Evolutionary conservation across 805 yeast genomes (phyloP).

Genomic region (Lipomyces yamadae): DNA sequence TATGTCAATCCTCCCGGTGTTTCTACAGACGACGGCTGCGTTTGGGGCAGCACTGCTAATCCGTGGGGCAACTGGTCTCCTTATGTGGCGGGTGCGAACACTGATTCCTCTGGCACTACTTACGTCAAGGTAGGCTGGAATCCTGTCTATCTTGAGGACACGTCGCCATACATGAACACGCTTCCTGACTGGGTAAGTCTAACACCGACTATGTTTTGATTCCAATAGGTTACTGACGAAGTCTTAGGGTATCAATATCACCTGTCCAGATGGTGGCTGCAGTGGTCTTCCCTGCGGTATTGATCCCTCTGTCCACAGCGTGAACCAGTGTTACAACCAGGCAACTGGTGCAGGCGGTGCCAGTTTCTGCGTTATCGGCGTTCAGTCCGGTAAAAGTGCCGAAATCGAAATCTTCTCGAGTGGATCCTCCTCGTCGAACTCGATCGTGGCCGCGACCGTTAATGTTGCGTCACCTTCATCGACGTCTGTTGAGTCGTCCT

Average conservation of each 20-base stretch:
- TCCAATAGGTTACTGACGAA: conserved; percentile 50
- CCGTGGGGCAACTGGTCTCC: conserved; percentile 93
- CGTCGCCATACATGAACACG: conserved; percentile 57
- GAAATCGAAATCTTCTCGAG: conserved; percentile 67
- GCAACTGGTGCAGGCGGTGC: conserved; percentile 67
- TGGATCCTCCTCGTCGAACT: conserved; percentile 7
- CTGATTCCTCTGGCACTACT: conserved; percentile 66
- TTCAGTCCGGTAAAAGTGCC: conserved; percentile 64
- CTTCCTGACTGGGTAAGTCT: conserved; percentile 29
- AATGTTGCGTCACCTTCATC: conserved; percentile 6
- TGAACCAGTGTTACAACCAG: conserved; percentile 59
- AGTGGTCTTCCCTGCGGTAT: conserved; percentile 81
- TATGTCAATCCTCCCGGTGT: conserved; percentile 86
- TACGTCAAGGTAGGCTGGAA: conserved; percentile 90
- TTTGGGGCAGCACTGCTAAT: conserved; percentile 74
- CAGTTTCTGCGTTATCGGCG: conserved; percentile 84
- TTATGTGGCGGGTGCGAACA: conserved; percentile 89
- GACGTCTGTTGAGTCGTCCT: background rate
- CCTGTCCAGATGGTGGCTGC: conserved; percentile 74
- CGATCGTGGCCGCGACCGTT: conserved; percentile 3
- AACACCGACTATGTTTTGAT: background rate
- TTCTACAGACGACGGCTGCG: conserved; percentile 73
- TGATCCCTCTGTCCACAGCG: conserved; percentile 67
- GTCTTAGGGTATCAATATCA: conserved; percentile 69
- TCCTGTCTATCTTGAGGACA: conserved; percentile 73